A percentile compares a stretch with the other conserved stretches of the same genome.
These are phyloP conservation scores for Mortierella sp. DNA, from an alignment of 371 early-diverging fungal species.

Conservation along the genomic window DNA sequence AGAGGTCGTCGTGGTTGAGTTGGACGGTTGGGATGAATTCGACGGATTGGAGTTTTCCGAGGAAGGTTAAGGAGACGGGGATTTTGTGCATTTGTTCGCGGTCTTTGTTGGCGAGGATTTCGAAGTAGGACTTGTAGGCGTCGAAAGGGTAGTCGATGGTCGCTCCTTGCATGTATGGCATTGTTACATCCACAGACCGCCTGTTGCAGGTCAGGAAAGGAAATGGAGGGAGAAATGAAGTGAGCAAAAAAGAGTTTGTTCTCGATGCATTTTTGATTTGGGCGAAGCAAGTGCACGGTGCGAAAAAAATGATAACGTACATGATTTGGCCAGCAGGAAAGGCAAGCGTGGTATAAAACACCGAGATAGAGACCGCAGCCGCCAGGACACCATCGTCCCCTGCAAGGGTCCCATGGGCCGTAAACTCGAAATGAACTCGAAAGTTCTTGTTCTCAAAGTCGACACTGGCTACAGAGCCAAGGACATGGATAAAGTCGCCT, in stretches of 20 bases:
- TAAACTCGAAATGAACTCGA: constrained; percentile 52
- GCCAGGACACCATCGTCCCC: constrained; percentile 48
- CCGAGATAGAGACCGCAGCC: constrained; percentile 19
- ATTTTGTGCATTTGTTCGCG: constrained; percentile 48
- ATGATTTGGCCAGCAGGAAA: constrained; percentile 53
- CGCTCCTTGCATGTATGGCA: constrained; percentile 55
- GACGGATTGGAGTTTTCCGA: constrained; percentile 50
- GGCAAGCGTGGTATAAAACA: constrained; percentile 48
- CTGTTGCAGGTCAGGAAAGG: constrained; percentile 2
- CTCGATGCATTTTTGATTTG: background rate
- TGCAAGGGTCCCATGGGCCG: constrained; percentile 47
- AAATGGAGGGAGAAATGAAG: background rate
- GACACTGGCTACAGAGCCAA: constrained; percentile 45
- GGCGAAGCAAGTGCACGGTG: background rate
- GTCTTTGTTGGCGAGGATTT: constrained; percentile 51
- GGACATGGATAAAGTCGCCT: constrained; percentile 44
- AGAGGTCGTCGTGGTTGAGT: constrained; percentile 31
- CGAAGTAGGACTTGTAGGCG: constrained; percentile 49
- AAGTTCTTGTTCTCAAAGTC: constrained; percentile 57
- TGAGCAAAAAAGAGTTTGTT: background rate
- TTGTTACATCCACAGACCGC: constrained; percentile 55
- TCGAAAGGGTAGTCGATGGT: constrained; percentile 59
- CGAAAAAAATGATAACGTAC: constrained; percentile 12
- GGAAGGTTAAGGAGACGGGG: constrained; percentile 45
- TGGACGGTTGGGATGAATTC: constrained; percentile 44